Conservation (phyloP, 257 asterid species). For the Solanum verrucosum region DNA sequence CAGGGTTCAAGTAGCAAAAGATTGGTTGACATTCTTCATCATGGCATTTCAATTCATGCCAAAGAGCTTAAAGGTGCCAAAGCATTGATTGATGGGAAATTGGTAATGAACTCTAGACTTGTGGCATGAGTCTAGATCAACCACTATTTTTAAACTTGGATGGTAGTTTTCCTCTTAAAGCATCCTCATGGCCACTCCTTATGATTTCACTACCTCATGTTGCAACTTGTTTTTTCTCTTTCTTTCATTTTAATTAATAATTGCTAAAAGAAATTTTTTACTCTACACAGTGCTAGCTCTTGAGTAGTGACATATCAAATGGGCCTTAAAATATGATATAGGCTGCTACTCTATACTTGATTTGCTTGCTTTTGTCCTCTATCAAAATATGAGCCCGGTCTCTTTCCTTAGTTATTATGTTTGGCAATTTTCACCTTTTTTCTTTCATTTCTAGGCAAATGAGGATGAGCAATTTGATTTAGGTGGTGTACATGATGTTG, state of each 20-base stretch:
- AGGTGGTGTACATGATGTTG: no score
- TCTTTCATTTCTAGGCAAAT: no score
- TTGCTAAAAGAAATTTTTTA: not conserved
- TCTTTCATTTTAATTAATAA: not conserved
- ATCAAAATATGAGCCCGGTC: not conserved
- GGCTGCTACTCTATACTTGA: not conserved
- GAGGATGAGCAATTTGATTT: no score
- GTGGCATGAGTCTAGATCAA: not conserved
- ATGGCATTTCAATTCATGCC: slow-evolving; percentile 51
- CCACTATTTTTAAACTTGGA: not conserved
- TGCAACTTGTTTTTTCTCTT: not conserved
- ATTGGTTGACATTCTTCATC: slow-evolving; percentile 55
- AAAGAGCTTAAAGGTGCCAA: slow-evolving; percentile 65
- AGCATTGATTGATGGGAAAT: slow-evolving; percentile 68
- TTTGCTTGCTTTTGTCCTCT: not conserved
- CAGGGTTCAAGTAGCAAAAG: slow-evolving; percentile 28
- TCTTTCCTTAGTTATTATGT: not conserved
- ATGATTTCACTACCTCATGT: not conserved
- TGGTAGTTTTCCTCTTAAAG: not conserved
- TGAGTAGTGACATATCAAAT: not conserved
- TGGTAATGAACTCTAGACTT: slow-evolving; percentile 38
- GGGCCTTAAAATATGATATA: not conserved
- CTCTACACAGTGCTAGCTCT: not conserved
- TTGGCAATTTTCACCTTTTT: no score
- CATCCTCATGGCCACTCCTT: not conserved